These are phyloP conservation scores for Sanguinoderma infundibulare DNA, from an alignment of 1,284 basidiomycete species.

Conservation along the genomic window DNA sequence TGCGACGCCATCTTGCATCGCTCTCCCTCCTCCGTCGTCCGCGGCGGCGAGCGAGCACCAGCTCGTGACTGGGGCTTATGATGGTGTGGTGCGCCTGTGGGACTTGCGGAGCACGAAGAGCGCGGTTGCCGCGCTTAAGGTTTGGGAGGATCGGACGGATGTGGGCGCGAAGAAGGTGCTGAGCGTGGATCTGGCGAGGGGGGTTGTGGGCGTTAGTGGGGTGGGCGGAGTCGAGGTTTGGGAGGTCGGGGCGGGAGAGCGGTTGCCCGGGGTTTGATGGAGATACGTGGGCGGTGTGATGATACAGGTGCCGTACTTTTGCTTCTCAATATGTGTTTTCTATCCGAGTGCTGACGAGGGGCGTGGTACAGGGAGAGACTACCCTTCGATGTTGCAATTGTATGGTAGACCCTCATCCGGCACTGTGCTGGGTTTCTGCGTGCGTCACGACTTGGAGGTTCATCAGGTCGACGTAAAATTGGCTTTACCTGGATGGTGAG, in stretches of 20 bases:
- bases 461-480: no score
- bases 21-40: slow-evolving; percentile 43
- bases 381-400: no score
- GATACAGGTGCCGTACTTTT: no score
- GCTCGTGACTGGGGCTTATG: slow-evolving; percentile 82
- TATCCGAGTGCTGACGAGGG: no score
- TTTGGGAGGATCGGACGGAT: slow-evolving; percentile 49
- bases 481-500: no score
- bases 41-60: slow-evolving; percentile 60
- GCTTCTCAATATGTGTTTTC: no score
- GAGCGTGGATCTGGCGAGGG: slow-evolving; percentile 76
- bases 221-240: slow-evolving; percentile 87
- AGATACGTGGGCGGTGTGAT: no score
- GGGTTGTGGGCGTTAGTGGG: slow-evolving; percentile 78
- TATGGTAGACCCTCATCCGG: no score
- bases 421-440: no score
- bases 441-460: no score
- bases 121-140: slow-evolving; percentile 70
- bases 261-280: no score
- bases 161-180: slow-evolving; percentile 66
- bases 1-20: slow-evolving; percentile 77
- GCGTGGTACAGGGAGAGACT: no score
- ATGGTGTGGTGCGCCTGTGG: slow-evolving; percentile 86
- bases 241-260: slow-evolving; percentile 59
- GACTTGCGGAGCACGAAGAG: slow-evolving; percentile 76